Evolutionary conservation across 129 eudicot species (phyloP).

Genomic region (Heracleum sosnowskyi): DNA sequence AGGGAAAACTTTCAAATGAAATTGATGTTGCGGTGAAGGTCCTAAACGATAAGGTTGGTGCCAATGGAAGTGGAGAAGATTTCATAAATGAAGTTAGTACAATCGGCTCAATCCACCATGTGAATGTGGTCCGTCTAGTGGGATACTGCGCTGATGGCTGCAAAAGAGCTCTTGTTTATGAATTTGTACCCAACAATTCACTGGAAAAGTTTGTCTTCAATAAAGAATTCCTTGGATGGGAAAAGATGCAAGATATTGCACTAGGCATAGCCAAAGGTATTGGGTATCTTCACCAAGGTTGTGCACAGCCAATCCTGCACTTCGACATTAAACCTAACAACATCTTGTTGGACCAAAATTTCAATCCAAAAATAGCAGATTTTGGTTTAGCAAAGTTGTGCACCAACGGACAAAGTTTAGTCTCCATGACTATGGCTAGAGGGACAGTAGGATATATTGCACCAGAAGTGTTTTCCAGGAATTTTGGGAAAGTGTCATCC

Average conservation of each 20-base stretch:
- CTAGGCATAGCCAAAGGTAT: constrained; percentile 2
- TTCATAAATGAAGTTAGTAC: constrained; percentile 3
- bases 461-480: constrained; percentile 5
- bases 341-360: not conserved
- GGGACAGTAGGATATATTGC: constrained; percentile 4
- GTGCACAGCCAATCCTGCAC: not conserved
- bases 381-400: constrained; percentile 8
- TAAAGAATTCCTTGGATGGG: not conserved
- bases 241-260: not conserved
- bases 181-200: not conserved
- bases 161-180: constrained; percentile 1
- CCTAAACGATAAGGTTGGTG: not conserved
- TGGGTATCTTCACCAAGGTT: constrained; percentile 2
- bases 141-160: constrained; percentile 1
- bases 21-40: not conserved
- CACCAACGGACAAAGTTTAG: not conserved
- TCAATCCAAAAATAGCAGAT: constrained; percentile 1
- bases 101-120: constrained; percentile 4
- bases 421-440: constrained; percentile 7
- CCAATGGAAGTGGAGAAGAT: constrained; percentile 5
- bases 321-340: constrained; percentile 7
- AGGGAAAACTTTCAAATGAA: constrained; percentile 11
- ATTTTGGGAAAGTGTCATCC: constrained; percentile 4
- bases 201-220: not conserved
- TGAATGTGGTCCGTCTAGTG: constrained; percentile 1